Conservation (phyloP, 768 basidiomycete species). For the Rickenella mellea region DNA sequence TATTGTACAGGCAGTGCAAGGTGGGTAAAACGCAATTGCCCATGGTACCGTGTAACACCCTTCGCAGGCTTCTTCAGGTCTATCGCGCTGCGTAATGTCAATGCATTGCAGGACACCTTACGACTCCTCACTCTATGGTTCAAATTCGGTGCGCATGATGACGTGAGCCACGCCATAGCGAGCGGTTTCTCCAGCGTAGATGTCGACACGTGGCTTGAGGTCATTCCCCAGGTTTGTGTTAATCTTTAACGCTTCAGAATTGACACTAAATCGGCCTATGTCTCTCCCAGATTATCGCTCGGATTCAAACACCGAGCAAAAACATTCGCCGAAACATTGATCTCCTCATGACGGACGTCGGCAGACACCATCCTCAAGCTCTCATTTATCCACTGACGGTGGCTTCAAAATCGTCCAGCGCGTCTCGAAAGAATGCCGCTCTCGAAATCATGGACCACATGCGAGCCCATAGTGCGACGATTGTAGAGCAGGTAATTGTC, state of each 20-base stretch:
- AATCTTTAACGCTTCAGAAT: not conserved
- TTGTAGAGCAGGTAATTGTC: slow-evolving; percentile 73
- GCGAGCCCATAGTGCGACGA: slow-evolving; percentile 78
- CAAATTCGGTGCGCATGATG: slow-evolving; percentile 85
- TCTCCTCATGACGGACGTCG: slow-evolving; percentile 81
- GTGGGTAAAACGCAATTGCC: slow-evolving; percentile 24
- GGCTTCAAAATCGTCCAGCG: slow-evolving; percentile 90
- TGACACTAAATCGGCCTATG: not conserved
- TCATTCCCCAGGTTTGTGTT: slow-evolving; percentile 81
- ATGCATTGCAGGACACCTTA: slow-evolving; percentile 90
- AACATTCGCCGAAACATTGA: slow-evolving; percentile 88
- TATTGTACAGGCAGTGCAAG: slow-evolving; percentile 89
- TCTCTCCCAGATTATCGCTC: slow-evolving; percentile 77
- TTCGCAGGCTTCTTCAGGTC: slow-evolving; percentile 85
- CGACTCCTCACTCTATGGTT: slow-evolving; percentile 95
- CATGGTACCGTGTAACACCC: slow-evolving; percentile 4
- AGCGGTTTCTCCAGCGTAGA: slow-evolving; percentile 83
- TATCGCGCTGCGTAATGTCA: slow-evolving; percentile 80
- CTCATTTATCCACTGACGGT: slow-evolving; percentile 93
- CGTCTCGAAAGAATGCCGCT: slow-evolving; percentile 73
- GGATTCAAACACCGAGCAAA: slow-evolving; percentile 87
- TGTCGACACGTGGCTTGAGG: slow-evolving; percentile 97
- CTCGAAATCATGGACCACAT: slow-evolving; percentile 83
- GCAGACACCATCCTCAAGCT: slow-evolving; percentile 95
- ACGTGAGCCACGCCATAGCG: slow-evolving; percentile 84